A percentile compares a stretch with the other conserved stretches of the same genome.
Evolutionary conservation across 2,329 filamentous ascomycete genomes (phyloP).

Genomic region (Exophiala bonariae): DNA sequence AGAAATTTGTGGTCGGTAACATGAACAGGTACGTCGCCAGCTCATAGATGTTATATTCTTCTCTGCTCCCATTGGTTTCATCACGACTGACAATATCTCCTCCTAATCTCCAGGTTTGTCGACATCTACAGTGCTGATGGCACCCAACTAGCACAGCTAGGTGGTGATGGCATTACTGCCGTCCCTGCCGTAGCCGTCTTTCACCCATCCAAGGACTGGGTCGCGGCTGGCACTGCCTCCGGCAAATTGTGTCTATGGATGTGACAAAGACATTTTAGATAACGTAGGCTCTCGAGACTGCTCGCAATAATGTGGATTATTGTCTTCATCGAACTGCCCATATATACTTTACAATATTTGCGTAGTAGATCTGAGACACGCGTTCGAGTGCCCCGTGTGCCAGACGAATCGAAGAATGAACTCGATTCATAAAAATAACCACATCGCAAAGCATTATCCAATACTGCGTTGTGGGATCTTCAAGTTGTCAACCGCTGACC

Average conservation of each 20-base stretch:
- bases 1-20: constrained; percentile 90
- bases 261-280: constrained; percentile 49
- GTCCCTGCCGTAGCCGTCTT: constrained; percentile 92
- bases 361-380: too few relatives aligned
- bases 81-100: neutral
- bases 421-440: too few relatives aligned
- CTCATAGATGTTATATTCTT: too few relatives aligned
- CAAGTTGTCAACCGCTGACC: too few relatives aligned
- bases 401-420: too few relatives aligned
- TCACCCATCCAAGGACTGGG: constrained; percentile 85
- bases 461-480: too few relatives aligned
- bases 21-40: constrained; percentile 75
- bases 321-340: too few relatives aligned
- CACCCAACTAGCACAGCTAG: constrained; percentile 84
- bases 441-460: too few relatives aligned
- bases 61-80: neutral
- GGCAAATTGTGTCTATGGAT: constrained; percentile 93
- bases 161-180: constrained; percentile 86
- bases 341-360: too few relatives aligned
- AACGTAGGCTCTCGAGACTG: too few relatives aligned
- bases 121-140: constrained; percentile 83
- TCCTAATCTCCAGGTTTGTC: constrained; percentile 63
- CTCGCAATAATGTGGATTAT: too few relatives aligned
- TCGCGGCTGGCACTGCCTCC: constrained; percentile 85
- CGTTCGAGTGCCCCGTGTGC: too few relatives aligned